Conservation (phyloP, 495 filamentous ascomycete genomes). For the Letharia lupina region DNA sequence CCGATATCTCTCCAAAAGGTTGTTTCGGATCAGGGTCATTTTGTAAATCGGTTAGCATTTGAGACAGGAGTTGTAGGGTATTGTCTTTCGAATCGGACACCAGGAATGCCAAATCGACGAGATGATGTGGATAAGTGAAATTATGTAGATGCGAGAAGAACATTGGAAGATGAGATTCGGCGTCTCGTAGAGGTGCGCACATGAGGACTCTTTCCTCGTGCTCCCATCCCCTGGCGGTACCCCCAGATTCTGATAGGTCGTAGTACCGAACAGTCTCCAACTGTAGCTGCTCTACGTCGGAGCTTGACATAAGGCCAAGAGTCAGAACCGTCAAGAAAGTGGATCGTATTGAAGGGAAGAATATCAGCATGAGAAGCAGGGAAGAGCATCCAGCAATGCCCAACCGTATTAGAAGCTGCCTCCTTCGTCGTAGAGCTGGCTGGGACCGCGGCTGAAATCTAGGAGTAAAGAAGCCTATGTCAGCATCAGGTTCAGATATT, state of each 20-base stretch:
- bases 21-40: slow-evolving; percentile 63
- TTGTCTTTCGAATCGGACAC: slow-evolving; percentile 96
- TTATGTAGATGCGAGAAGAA: slow-evolving; percentile 95
- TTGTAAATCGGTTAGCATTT: slow-evolving; percentile 73
- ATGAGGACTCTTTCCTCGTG: slow-evolving; percentile 89
- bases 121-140: slow-evolving; percentile 93
- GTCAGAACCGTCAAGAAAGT: slow-evolving; percentile 54
- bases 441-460: slow-evolving; percentile 87
- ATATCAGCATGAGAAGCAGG: slow-evolving; percentile 44
- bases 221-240: slow-evolving; percentile 87
- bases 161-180: slow-evolving; percentile 88
- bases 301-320: slow-evolving; percentile 58
- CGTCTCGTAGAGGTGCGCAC: slow-evolving; percentile 91
- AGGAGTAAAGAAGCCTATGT: slow-evolving; percentile 15
- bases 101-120: slow-evolving; percentile 93
- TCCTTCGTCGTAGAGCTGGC: slow-evolving; percentile 63
- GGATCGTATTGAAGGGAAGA: slow-evolving; percentile 64
- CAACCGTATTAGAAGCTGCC: slow-evolving; percentile 63
- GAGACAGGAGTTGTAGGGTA: slow-evolving; percentile 66
- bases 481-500: not conserved
- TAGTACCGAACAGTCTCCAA: slow-evolving; percentile 95
- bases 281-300: slow-evolving; percentile 50
- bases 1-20: slow-evolving; percentile 92
- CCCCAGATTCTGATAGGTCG: slow-evolving; percentile 84
- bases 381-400: slow-evolving; percentile 36